These are phyloP conservation scores for Penicillium waksmanii DNA, from an alignment of 495 filamentous ascomycete genomes.

Conservation along the genomic window DNA sequence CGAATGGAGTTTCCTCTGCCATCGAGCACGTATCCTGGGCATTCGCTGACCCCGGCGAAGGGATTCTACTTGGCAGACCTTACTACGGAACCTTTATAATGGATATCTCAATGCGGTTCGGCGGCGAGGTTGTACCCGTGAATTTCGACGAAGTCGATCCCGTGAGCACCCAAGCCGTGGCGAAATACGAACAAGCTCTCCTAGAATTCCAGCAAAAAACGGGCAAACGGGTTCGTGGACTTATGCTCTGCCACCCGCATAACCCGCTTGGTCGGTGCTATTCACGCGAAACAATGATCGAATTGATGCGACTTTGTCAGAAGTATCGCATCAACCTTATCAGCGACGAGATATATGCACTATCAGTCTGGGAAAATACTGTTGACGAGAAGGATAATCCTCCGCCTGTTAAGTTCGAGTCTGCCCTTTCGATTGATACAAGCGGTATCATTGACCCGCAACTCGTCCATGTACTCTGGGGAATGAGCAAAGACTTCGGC, in stretches of 20 bases:
- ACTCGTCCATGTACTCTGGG: constrained; percentile 62
- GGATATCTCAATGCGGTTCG: constrained; percentile 31
- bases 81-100: constrained; percentile 54
- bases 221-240: constrained; percentile 45
- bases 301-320: constrained; percentile 56
- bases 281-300: constrained; percentile 46
- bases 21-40: constrained; percentile 50
- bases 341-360: constrained; percentile 66
- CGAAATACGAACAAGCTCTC: constrained; percentile 46
- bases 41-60: constrained; percentile 52
- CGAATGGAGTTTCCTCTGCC: constrained; percentile 51
- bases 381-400: constrained; percentile 25
- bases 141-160: constrained; percentile 49
- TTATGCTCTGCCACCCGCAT: constrained; percentile 63
- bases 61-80: constrained; percentile 53
- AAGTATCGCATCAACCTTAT: constrained; percentile 60
- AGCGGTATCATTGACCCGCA: constrained; percentile 51
- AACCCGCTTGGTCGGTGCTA: constrained; percentile 66
- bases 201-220: constrained; percentile 25
- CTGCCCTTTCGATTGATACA: constrained; percentile 52
- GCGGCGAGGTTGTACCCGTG: constrained; percentile 44
- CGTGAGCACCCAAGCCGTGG: constrained; percentile 44
- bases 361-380: constrained; percentile 52
- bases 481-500: constrained; percentile 65
- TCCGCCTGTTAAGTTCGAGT: constrained; percentile 49